Base-by-base conservation (phyloP, 768 basidiomycete genomes). In the Erythrobasidium yunnanense region DNA sequence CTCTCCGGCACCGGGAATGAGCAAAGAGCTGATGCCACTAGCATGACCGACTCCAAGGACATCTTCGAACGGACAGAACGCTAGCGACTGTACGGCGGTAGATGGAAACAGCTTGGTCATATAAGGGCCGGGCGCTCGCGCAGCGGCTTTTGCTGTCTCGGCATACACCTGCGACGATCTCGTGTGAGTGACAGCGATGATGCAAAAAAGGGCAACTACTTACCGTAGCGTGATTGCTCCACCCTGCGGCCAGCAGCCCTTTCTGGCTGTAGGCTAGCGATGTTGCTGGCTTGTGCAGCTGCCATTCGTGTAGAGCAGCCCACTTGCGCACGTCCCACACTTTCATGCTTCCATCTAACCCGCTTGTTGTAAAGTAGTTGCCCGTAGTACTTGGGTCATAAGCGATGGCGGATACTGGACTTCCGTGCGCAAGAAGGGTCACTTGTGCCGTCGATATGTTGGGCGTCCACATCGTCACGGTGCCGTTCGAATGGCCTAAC, bases 241-340 rank as follows among this genome's bases (percentile, higher is more conserved):
- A 85, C 0, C 86, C 85, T 11, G 90, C 86, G 0, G 85, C 86
- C 68, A 99, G 76, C 66, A 83, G 81, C 1, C 93, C 95, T 72
- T 83, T 84, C 69, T 84, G 84, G 71, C 90, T 91, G 86, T 88
- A 99, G 46, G 87, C 84, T 2, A 90, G 69, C 65, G 85, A 18
- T 50, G 65, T 53, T 1, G 70, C 69, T 18, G 69, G 68, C 62
- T 69, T 73, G 47, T 66, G 71, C 17, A 86, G 79, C 7, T 76
- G 78, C 90, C 91, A 87, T 80, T 76, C 85, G 66, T 89, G 80
- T 34, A 99, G 82, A 6, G 87, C 87, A 70, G 87, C 90, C 91
- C 91, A 96, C 78, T 90, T 95, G 65, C 95, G 78, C 73, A 87
- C 89, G 77, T 97, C 95, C 95, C 95, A 99, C 1, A 97, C 81